Percentiles rank a stretch among this genome's conserved stretches.
phyloP scores from a whole-genome alignment of 768 basidiomycete species.

The Trametes cinnabarina region DNA sequence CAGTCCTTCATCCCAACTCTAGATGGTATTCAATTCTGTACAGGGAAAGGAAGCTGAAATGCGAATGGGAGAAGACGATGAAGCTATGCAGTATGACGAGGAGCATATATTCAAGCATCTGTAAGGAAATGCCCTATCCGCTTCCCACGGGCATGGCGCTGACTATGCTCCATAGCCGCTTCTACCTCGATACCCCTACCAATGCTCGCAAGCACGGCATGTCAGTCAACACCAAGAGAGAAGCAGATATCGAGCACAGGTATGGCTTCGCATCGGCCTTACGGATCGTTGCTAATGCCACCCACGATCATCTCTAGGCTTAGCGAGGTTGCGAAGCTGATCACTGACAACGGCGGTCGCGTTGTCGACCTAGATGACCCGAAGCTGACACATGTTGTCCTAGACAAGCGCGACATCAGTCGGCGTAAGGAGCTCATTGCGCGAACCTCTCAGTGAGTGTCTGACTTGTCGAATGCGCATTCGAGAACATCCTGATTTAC shows the following conservation, averaged over 20 bases:
- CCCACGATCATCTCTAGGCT: constrained; percentile 46
- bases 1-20: no score
- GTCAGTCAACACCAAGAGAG: constrained; percentile 50
- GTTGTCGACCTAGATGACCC: constrained; percentile 68
- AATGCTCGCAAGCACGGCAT: constrained; percentile 71
- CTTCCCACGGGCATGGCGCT: neutral
- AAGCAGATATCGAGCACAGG: constrained; percentile 53
- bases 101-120: constrained; percentile 80
- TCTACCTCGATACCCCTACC: constrained; percentile 82
- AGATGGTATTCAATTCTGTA: neutral
- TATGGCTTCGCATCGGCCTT: constrained; percentile 30
- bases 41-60: constrained; percentile 30
- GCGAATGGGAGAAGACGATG: constrained; percentile 70
- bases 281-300: neutral
- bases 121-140: constrained; percentile 40
- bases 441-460: constrained; percentile 67
- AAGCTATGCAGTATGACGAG: constrained; percentile 76
- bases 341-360: constrained; percentile 70
- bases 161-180: constrained; percentile 49
- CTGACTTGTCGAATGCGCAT: neutral
- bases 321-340: constrained; percentile 44
- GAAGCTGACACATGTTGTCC: constrained; percentile 81
- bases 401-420: constrained; percentile 79
- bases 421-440: constrained; percentile 70
- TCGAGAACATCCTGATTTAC: neutral